phyloP scores from a whole-genome alignment of 768 basidiomycete genomes.

The Pleurotus tuber-regium region DNA sequence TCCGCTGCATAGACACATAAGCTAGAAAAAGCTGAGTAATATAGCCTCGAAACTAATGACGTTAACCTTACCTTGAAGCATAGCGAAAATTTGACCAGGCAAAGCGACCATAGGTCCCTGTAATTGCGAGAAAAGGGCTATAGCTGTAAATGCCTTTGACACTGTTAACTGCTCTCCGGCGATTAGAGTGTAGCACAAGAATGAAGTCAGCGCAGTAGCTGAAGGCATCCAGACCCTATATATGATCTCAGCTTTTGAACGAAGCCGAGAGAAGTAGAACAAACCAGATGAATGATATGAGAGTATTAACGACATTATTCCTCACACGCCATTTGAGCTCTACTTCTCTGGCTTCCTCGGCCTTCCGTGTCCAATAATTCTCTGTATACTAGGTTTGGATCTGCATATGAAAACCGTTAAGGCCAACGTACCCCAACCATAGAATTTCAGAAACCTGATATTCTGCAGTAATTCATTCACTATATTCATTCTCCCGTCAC shows the following conservation, averaged over 20 bases:
- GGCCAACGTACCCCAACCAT: slow-evolving; percentile 63
- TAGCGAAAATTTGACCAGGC: slow-evolving; percentile 61
- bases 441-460: slow-evolving; percentile 71
- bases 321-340: slow-evolving; percentile 71
- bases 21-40: slow-evolving; percentile 32
- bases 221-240: slow-evolving; percentile 72
- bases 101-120: slow-evolving; percentile 65
- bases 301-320: slow-evolving; percentile 55
- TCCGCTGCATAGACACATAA: slow-evolving; percentile 79
- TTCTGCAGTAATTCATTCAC: slow-evolving; percentile 80
- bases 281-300: slow-evolving; percentile 70
- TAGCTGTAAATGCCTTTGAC: slow-evolving; percentile 77
- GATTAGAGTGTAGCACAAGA: slow-evolving; percentile 66
- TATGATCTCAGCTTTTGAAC: neutral
- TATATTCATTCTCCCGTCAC: slow-evolving; percentile 64
- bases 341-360: slow-evolving; percentile 49
- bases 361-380: slow-evolving; percentile 57
- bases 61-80: slow-evolving; percentile 49
- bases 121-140: slow-evolving; percentile 73
- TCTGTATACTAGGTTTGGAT: slow-evolving; percentile 32
- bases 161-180: slow-evolving; percentile 68
- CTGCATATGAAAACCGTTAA: neutral
- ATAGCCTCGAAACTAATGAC: neutral
- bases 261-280: slow-evolving; percentile 14
- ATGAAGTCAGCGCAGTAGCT: slow-evolving; percentile 60